A percentile compares a stretch with the other conserved stretches of the same genome.
Evolutionary conservation across 139 green algal genomes (phyloP).

Genomic region (Gonium pectorale): DNA sequence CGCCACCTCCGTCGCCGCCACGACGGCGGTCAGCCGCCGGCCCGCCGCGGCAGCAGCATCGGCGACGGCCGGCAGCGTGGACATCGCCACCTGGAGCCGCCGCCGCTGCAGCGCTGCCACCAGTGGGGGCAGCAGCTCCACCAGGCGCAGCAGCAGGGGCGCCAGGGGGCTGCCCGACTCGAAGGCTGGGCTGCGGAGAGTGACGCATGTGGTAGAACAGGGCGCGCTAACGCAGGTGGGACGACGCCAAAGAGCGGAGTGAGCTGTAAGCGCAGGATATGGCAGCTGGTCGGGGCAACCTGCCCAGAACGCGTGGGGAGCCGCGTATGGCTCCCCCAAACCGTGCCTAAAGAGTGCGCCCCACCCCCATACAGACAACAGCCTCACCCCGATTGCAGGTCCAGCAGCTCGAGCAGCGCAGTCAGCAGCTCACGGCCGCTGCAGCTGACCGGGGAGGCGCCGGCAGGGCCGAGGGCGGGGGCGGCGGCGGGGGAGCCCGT

Average conservation of each 20-base stretch:
- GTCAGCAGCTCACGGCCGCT: constrained; percentile 8
- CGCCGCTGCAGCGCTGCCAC: constrained; percentile 1
- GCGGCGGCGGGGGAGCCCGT: not conserved
- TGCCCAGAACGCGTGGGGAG: too few relatives aligned
- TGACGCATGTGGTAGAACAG: not conserved
- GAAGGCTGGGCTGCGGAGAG: not conserved
- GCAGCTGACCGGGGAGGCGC: not conserved
- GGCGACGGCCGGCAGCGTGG: not conserved
- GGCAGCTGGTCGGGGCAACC: too few relatives aligned
- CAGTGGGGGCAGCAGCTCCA: constrained; percentile 16
- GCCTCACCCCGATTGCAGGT: constrained; percentile 3
- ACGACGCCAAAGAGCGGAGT: not conserved
- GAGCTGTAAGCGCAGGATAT: too few relatives aligned
- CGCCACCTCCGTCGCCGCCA: not conserved
- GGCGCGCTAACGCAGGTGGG: not conserved
- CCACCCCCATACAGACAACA: not conserved
- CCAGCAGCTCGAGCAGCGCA: constrained; percentile 19
- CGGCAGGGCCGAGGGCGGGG: not conserved
- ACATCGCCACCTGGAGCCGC: not conserved
- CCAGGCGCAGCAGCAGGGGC: constrained; percentile 5
- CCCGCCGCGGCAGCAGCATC: not conserved
- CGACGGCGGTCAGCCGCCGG: not conserved
- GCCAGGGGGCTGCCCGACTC: not conserved
- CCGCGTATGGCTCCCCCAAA: too few relatives aligned
- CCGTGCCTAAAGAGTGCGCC: too few relatives aligned